Base-by-base conservation (phyloP, 495 filamentous ascomycete species). In the Podospora comata region DNA sequence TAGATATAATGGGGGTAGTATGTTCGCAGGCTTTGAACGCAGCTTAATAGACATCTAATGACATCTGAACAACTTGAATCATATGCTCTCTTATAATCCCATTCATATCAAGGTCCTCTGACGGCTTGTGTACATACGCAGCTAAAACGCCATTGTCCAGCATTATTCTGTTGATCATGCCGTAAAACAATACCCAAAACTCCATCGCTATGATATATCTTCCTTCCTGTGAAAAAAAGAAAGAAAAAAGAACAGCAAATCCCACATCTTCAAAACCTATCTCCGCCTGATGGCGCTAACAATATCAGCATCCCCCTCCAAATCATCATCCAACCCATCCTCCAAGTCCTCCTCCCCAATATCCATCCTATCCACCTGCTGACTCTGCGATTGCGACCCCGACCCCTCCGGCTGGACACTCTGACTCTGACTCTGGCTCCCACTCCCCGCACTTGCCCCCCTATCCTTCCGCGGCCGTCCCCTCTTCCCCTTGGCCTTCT, bases 341-440 rank as follows among this genome's bases (percentile, higher is more conserved):
- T 76, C 82, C 72, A 79, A 75, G 64, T 81, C 77, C 65, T 68
- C 70, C 65, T 69, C 64, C 56, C 70, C 70, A 34, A 57, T 28
- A 65, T 66, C 28, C 66, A 69, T 74, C 30, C 20, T 54, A 1
- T 48, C 39, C 39, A 48, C 39, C 39, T 48, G 34, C 34, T 39
- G 39, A 3, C 9, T 13, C 39, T 48, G 39, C 15, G 39, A 6
- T 13, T 16, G 9, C 9, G 39, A 48, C 5, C 39, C 39, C 39
- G 39, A 48, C 39, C 39, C 39, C 13, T 48, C 39, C 39, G 13
- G 39, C 39, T 48, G 39, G 13, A 48, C 39, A 48, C 39, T 48
- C 9, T 48, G 39, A 13, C 68, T 67, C 7, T 65, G 55, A 16
- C 18, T 54, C 55, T 30, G 55, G 15, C 54, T 67, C 60, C 18